Evolutionary conservation across 2,329 filamentous ascomycete species (phyloP).

Genomic region (Fusarium siculi): DNA sequence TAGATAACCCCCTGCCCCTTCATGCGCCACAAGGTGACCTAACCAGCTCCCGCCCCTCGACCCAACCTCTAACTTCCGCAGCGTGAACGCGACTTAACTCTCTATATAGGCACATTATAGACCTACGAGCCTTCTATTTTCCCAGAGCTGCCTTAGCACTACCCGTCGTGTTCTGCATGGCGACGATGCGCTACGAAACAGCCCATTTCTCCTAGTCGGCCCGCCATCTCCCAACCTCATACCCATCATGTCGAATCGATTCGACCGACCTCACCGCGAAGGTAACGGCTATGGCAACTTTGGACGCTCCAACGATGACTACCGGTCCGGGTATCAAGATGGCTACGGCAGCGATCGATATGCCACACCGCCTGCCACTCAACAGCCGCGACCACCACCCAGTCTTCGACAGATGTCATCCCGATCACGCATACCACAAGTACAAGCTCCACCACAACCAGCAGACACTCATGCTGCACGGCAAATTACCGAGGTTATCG

Average conservation of each 20-base stretch:
- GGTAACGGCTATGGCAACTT: conserved; percentile 60
- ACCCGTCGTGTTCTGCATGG: background rate
- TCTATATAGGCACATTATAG: background rate
- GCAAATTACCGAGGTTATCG: conserved; percentile 73
- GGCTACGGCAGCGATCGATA: conserved; percentile 57
- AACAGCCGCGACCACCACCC: conserved; percentile 44
- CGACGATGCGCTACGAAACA: conserved; percentile 40
- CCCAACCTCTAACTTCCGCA: conserved; percentile 20
- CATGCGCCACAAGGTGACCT: conserved; percentile 18
- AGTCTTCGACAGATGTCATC: conserved; percentile 50
- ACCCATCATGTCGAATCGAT: conserved; percentile 62
- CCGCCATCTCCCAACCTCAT: conserved; percentile 13
- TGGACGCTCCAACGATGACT: conserved; percentile 57
- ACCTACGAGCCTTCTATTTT: background rate
- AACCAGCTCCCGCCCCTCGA: conserved; percentile 29
- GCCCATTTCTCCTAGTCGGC: conserved; percentile 27
- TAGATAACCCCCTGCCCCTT: background rate
- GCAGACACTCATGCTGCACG: conserved; percentile 62
- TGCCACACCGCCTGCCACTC: conserved; percentile 48
- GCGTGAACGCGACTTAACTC: background rate
- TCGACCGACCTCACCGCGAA: conserved; percentile 55
- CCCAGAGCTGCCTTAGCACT: background rate
- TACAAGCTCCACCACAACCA: conserved; percentile 5
- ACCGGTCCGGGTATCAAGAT: conserved; percentile 52
- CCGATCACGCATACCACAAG: conserved; percentile 48